A percentile compares a stretch with the other conserved stretches of the same genome.
These are phyloP conservation scores for Cucurbitaria berberidis DNA, from an alignment of 2,329 filamentous ascomycete species.

Conservation along the genomic window DNA sequence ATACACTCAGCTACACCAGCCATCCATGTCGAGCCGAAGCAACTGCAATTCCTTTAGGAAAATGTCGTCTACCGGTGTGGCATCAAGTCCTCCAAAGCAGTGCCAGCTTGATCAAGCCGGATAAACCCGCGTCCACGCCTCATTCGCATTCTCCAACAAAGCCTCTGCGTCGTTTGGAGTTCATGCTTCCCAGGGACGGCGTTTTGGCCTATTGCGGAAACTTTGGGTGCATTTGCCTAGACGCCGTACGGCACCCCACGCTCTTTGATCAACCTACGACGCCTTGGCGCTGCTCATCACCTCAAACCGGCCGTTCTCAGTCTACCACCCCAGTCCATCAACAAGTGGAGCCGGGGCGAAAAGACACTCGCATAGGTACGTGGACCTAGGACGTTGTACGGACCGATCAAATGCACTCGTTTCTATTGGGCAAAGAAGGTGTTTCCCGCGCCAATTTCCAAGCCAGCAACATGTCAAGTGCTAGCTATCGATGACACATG, in stretches of 20 bases:
- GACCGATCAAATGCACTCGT: slow-evolving; percentile 5
- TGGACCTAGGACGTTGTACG: neutral
- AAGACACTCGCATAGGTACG: slow-evolving; percentile 3
- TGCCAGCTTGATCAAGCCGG: too few relatives aligned
- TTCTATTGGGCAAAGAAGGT: slow-evolving; percentile 3
- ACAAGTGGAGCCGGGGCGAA: slow-evolving; percentile 5
- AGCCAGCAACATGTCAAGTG: neutral
- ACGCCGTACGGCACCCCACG: slow-evolving; percentile 5
- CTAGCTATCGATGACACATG: neutral
- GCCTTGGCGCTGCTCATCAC: slow-evolving; percentile 21
- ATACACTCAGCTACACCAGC: neutral
- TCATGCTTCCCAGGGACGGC: neutral
- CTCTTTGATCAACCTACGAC: slow-evolving; percentile 10
- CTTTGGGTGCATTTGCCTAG: neutral
- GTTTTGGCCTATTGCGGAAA: slow-evolving; percentile 1
- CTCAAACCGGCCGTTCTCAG: slow-evolving; percentile 6
- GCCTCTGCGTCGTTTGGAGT: neutral
- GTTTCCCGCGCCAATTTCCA: neutral
- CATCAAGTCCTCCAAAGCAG: too few relatives aligned
- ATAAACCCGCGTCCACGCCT: slow-evolving; percentile 5
- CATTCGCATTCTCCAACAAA: neutral
- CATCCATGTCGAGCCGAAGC: neutral
- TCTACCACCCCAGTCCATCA: neutral
- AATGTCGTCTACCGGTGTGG: neutral
- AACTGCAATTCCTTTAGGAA: neutral